These are phyloP conservation scores for Cymbopogon flexuosus DNA, from an alignment of 202 grass and related monocot genomes.

Conservation along the genomic window DNA sequence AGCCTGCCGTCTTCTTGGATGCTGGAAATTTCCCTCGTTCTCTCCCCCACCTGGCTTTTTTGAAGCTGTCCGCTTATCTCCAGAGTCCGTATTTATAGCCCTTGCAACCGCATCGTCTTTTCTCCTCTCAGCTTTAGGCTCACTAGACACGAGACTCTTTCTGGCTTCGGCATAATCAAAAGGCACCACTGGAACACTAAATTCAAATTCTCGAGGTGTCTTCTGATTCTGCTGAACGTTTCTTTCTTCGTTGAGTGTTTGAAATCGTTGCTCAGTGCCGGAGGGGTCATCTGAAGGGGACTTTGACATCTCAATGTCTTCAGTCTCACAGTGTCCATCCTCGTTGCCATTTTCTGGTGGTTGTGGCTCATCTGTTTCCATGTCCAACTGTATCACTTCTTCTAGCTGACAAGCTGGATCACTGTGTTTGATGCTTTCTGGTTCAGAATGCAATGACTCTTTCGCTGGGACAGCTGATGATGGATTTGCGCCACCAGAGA, in stretches of 20 bases:
- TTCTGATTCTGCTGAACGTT: slow-evolving; percentile 27
- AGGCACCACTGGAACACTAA: slow-evolving; percentile 37
- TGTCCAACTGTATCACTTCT: slow-evolving; percentile 62
- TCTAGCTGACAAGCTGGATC: slow-evolving; percentile 46
- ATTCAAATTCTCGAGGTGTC: slow-evolving; percentile 31
- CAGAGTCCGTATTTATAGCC: slow-evolving; percentile 34
- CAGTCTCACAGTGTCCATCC: slow-evolving; percentile 29
- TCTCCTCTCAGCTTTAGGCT: slow-evolving; percentile 37
- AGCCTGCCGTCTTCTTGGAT: slow-evolving; percentile 63
- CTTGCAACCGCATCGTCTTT: slow-evolving; percentile 44
- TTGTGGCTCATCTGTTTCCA: slow-evolving; percentile 21
- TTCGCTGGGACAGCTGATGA: neutral
- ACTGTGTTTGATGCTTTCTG: slow-evolving; percentile 35
- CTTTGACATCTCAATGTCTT: slow-evolving; percentile 28
- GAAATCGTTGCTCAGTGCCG: slow-evolving; percentile 48
- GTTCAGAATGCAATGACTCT: slow-evolving; percentile 17
- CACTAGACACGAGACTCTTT: slow-evolving; percentile 49
- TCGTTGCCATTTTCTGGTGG: slow-evolving; percentile 28
- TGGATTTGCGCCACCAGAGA: slow-evolving; percentile 39
- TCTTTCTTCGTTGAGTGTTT: slow-evolving; percentile 55
- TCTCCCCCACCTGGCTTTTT: slow-evolving; percentile 34
- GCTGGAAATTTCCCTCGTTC: slow-evolving; percentile 40
- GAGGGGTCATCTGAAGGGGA: slow-evolving; percentile 39
- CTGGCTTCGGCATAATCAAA: slow-evolving; percentile 66
- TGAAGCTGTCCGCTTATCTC: slow-evolving; percentile 19